phyloP scores from a whole-genome alignment of 768 basidiomycete genomes.

The Paxillus involutus region DNA sequence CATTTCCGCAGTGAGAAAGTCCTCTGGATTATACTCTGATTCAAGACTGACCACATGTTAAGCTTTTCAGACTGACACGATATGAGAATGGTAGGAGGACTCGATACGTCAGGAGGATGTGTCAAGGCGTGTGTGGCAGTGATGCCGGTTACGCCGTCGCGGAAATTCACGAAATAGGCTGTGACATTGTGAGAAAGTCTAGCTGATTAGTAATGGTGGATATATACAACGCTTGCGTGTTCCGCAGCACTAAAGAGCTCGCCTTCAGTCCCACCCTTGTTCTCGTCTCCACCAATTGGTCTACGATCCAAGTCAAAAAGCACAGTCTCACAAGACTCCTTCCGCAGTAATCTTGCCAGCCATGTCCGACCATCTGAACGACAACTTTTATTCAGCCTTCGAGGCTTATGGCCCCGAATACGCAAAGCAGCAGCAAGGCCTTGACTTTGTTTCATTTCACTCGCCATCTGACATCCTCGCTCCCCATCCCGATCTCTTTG shows the following conservation, averaged over 20 bases:
- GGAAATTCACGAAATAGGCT: slow-evolving; percentile 11
- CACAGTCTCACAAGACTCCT: slow-evolving; percentile 12
- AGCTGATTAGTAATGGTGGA: slow-evolving; percentile 32
- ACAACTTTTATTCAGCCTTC: slow-evolving; percentile 32
- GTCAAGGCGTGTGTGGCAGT: background rate
- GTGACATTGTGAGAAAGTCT: slow-evolving; percentile 27
- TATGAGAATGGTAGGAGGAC: too few relatives aligned
- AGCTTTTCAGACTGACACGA: too few relatives aligned
- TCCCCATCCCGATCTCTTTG: slow-evolving; percentile 81
- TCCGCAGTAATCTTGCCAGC: slow-evolving; percentile 26
- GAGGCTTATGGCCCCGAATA: slow-evolving; percentile 37
- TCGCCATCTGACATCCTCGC: slow-evolving; percentile 70
- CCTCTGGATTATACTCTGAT: too few relatives aligned
- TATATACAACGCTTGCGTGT: slow-evolving; percentile 35
- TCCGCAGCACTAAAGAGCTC: slow-evolving; percentile 28
- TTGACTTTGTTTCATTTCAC: slow-evolving; percentile 71
- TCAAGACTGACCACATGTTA: too few relatives aligned
- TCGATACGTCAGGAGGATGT: slow-evolving; percentile 21
- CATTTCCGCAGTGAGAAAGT: slow-evolving; percentile 18
- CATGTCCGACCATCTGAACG: slow-evolving; percentile 33
- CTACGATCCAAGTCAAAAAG: slow-evolving; percentile 16
- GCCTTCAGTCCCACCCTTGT: slow-evolving; percentile 4
- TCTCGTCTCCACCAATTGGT: slow-evolving; percentile 3
- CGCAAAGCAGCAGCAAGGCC: slow-evolving; percentile 42
- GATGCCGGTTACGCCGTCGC: slow-evolving; percentile 13